A percentile compares a stretch with the other conserved stretches of the same genome.
These are phyloP conservation scores for Trifolium fragiferum DNA, from an alignment of 306 rosid species.

Conservation along the genomic window DNA sequence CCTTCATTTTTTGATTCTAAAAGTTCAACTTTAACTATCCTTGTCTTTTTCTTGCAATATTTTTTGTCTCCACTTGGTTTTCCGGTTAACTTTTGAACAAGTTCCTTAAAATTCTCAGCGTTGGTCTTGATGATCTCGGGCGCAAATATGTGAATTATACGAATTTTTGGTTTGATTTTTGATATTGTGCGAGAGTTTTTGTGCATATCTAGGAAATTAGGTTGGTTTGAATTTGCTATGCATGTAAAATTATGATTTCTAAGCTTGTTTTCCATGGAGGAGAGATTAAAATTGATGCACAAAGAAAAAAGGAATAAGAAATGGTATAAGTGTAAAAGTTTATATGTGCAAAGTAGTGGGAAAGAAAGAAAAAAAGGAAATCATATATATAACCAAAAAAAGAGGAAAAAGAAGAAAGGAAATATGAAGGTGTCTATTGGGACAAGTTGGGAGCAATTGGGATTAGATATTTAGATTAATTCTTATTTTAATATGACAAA, in stretches of 20 bases:
- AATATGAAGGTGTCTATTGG: constrained; percentile 48
- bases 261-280: neutral
- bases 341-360: neutral
- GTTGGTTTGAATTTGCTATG: neutral
- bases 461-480: constrained; percentile 51
- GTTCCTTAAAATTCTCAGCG: constrained; percentile 75
- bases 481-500: constrained; percentile 47
- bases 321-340: neutral
- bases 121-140: constrained; percentile 91
- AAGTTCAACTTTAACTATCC: neutral
- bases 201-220: constrained; percentile 55
- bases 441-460: constrained; percentile 58
- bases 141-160: constrained; percentile 89
- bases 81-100: constrained; percentile 87
- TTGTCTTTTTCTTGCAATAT: constrained; percentile 33
- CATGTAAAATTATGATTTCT: neutral
- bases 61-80: constrained; percentile 56
- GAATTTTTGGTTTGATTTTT: constrained; percentile 74
- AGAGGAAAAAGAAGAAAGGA: neutral
- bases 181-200: constrained; percentile 61
- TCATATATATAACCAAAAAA: constrained; percentile 28
- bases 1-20: neutral
- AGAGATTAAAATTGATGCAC: neutral
- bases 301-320: constrained; percentile 3
- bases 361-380: constrained; percentile 17